Evolutionary conservation across 1,284 basidiomycete genomes (phyloP), one percentile per base, ranked within the genome.

Genomic region (Ustilago lituana): DNA sequence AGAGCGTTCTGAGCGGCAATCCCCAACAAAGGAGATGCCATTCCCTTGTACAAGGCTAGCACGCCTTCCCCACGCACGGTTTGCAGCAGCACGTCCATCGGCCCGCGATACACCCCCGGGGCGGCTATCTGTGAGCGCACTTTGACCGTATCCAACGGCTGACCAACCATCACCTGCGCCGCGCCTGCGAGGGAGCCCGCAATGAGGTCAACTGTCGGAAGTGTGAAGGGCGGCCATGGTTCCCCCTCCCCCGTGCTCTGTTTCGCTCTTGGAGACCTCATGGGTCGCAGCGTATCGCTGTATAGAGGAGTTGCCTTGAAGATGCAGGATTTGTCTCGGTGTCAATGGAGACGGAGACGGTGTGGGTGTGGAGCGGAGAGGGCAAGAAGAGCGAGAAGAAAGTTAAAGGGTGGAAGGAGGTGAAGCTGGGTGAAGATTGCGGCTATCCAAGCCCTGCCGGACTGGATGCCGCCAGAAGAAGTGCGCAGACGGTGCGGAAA

Each of bases 1-100:
- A 98, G 86, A 11, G 93, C 95, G 84, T 98, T 98, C 76, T 98
- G 94, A 6, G 92, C 94, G 1, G 94, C 92, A 26, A 98, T 91
- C n/a, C 95, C 95, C 39, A 96, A 62, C 9, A 98, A 85, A 0
- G 95, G 95, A 43, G 91, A 93, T 0, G 90, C 86, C 92, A 94
- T 94, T 36, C 93, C 75, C 29, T 76, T 77, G 45, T 74, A 77
- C 29, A 77, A 40, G 1, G 70, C 75, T 11, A 73, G 37, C 0
- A 71, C 4, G 12, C 75, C 75, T 52, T 77, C 75, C 5, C 49
- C 40, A 0, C 41, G 14, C 0, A 77, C 31, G 3, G 75, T 77
- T 1, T 52, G 52, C 4, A 47, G 44, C 2, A 75, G 54, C 0
- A 77, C 65, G 31, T 77, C 70, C 55, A 69, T 68, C 11, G 73